phyloP scores from a whole-genome alignment of 192 early-diverging fungal species.

The Mortierella hygrophila region DNA sequence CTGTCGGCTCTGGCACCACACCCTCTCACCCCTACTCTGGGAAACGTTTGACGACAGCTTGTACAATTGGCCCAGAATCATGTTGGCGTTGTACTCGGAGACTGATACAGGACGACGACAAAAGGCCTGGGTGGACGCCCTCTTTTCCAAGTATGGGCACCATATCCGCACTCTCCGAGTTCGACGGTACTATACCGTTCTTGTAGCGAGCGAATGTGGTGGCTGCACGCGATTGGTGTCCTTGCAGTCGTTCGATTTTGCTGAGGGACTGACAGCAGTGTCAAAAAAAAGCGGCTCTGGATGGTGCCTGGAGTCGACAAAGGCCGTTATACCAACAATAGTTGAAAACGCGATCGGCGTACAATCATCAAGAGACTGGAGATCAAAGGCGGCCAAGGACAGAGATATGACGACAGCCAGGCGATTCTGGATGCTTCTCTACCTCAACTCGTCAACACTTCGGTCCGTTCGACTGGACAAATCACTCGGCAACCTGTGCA shows the following conservation, averaged over 20 bases:
- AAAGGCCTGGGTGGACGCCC: background rate
- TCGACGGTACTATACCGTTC: background rate
- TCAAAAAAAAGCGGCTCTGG: background rate
- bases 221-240: background rate
- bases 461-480: background rate
- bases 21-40: background rate
- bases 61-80: background rate
- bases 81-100: background rate
- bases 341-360: background rate
- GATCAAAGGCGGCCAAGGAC: background rate
- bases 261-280: no score
- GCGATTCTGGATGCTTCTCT: background rate
- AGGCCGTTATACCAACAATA: background rate
- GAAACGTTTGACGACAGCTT: background rate
- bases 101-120: background rate
- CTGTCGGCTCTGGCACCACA: background rate
- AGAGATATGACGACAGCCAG: background rate
- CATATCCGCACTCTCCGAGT: background rate
- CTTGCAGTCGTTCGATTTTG: background rate
- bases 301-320: background rate
- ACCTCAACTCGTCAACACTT: background rate
- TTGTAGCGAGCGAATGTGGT: background rate
- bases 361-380: background rate
- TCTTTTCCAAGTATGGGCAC: background rate
- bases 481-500: background rate